Percentiles rank a stretch among this genome's conserved stretches.
Conservation (phyloP, 495 filamentous ascomycete genomes). For the Peziza echinospora region DNA sequence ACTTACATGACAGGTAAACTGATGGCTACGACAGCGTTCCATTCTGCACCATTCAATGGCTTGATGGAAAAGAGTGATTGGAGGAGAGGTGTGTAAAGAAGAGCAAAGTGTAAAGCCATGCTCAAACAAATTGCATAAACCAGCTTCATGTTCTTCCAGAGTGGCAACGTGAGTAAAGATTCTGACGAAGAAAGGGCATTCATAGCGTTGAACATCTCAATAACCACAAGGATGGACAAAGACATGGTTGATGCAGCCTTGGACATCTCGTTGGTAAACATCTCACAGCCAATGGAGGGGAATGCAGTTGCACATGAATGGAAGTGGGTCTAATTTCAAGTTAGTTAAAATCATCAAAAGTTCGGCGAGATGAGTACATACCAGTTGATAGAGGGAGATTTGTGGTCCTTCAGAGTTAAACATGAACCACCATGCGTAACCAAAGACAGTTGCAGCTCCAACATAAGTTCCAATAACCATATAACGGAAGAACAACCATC, state of each 20-base stretch:
- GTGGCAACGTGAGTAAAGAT: constrained; percentile 73
- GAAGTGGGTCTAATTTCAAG: too few species aligned
- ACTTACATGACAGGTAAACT: constrained; percentile 88
- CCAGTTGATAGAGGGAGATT: constrained; percentile 79
- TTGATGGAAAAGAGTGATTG: constrained; percentile 79
- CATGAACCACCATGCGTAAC: constrained; percentile 99
- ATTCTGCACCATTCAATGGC: constrained; percentile 72
- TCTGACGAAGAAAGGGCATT: constrained; percentile 93
- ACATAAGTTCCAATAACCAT: constrained; percentile 92
- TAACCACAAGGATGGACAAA: constrained; percentile 76
- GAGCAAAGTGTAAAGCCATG: constrained; percentile 88
- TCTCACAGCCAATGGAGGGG: constrained; percentile 78
- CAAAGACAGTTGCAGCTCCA: constrained; percentile 82
- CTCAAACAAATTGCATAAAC: constrained; percentile 84
- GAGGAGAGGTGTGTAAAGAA: constrained; percentile 80
- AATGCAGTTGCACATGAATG: constrained; percentile 76
- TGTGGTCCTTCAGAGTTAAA: constrained; percentile 80
- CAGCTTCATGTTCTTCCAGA: constrained; percentile 94
- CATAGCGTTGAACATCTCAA: constrained; percentile 99
- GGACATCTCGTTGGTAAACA: constrained; percentile 77
- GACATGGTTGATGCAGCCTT: constrained; percentile 91
- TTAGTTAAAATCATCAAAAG: too few species aligned
- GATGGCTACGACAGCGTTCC: constrained; percentile 77
- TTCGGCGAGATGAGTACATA: too few species aligned
- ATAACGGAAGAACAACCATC: constrained; percentile 96